Conservation (phyloP, 331 rosid species). For the Rhamnella rubrinervis region DNA sequence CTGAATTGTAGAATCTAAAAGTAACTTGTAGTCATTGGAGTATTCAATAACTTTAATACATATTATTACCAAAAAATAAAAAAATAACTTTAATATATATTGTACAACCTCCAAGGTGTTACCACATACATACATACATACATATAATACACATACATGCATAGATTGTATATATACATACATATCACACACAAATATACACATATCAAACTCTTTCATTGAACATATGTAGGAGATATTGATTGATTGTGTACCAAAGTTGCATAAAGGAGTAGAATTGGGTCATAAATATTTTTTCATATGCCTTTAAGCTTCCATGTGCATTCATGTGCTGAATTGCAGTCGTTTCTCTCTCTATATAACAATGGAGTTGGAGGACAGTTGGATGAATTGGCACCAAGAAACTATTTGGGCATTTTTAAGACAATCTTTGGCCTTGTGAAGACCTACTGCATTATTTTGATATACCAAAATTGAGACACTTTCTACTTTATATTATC, state of each 20-base stretch:
- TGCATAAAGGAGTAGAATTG: not conserved
- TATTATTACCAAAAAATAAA: too few relatives aligned
- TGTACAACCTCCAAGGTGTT: too few relatives aligned
- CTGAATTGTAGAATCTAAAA: too few relatives aligned
- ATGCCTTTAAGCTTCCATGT: slow-evolving; percentile 33
- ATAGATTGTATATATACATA: too few relatives aligned
- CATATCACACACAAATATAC: too few relatives aligned
- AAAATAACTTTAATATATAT: too few relatives aligned
- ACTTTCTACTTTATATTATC: slow-evolving; percentile 11
- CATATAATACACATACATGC: too few relatives aligned
- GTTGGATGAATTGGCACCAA: slow-evolving; percentile 7
- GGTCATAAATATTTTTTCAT: not conserved
- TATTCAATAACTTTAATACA: too few relatives aligned
- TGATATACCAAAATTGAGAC: slow-evolving; percentile 6
- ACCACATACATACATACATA: too few relatives aligned
- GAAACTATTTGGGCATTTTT: not conserved
- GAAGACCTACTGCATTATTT: not conserved
- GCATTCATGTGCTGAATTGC: slow-evolving; percentile 33
- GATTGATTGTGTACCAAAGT: not conserved
- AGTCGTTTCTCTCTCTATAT: slow-evolving; percentile 8
- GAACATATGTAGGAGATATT: not conserved
- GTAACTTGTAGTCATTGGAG: too few relatives aligned
- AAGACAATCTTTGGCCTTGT: not conserved
- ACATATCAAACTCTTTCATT: too few relatives aligned
- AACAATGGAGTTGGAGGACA: slow-evolving; percentile 26